Evolutionary conservation across 805 yeast genomes (phyloP), one percentile per base, ranked within the genome.

Genomic region (Sugiyamaella boreocaroliniensis): DNA sequence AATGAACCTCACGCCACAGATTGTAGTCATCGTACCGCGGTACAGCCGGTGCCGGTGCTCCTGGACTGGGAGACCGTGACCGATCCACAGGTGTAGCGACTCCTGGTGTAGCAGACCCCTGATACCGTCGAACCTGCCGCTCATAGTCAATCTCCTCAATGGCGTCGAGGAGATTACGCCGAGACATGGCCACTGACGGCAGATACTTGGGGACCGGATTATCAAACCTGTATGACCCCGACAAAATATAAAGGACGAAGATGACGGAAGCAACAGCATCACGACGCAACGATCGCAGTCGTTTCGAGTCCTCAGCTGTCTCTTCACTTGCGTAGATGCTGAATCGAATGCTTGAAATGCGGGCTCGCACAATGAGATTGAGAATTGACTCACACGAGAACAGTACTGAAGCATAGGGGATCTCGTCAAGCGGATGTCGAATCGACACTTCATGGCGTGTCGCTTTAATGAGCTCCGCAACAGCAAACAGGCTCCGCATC

Each of bases 1-100:
- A 77, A 56, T 77, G 80, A 29, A 77, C 71, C 45, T 72, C 73
- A 9, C 71, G 69, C 81, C 80, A 76, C 54, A 75, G 71, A 52
- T 57, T 65, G 67, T 48, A 40, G 18, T 56, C 58, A 12, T 47
- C 55, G 15, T 16, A n/a, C 18, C 29, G 40, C 10, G 47, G 11
- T 11, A n/a, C 19, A 41, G 14, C 37, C 4, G 47, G 5, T 5
- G 14, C 37, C 4, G 47, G 5, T 5, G 43, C 29, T 10, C 19
- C 5, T 14, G 7, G 22, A 20, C 41, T 45, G 12, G 29, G 22
- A 14, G 26, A 14, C 4, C 41, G 19, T 14, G 37, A 32, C 4
- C 12, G n/a, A 14, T 4, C 37, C 12, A 14, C 37, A 4, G 37
- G 37, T 10, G 22, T 44, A 20, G 22, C 14, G 7, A 12, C 4